phyloP scores from a whole-genome alignment of 768 basidiomycete species.

The Ephemerocybe angulata region DNA sequence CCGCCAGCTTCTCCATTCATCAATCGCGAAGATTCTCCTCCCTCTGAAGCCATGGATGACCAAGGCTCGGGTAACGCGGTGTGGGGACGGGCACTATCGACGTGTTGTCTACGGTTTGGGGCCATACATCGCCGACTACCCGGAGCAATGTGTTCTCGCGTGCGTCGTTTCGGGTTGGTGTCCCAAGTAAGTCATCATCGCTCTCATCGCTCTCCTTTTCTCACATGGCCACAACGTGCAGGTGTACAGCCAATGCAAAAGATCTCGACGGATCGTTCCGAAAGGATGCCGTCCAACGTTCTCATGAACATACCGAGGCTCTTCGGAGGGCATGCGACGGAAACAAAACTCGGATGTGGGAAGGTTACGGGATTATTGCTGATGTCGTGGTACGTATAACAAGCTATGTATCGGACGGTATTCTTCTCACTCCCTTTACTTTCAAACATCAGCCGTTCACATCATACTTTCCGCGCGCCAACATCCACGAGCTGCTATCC shows the following conservation, averaged over 20 bases:
- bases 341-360: background rate
- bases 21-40: conserved; percentile 1
- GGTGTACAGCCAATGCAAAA: background rate
- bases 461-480: conserved; percentile 26
- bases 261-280: background rate
- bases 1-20: conserved; percentile 1
- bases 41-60: background rate
- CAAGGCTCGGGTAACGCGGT: conserved; percentile 7
- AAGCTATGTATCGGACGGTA: background rate
- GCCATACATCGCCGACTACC: conserved; percentile 29
- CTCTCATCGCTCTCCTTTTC: too few relatives aligned
- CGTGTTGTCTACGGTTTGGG: conserved; percentile 21
- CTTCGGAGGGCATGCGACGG: background rate
- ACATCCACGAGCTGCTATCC: conserved; percentile 30
- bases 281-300: background rate
- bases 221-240: too few relatives aligned
- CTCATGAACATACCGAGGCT: background rate
- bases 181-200: conserved; percentile 19
- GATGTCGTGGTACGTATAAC: background rate
- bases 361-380: conserved; percentile 7
- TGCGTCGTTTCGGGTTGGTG: conserved; percentile 24
- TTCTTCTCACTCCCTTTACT: background rate
- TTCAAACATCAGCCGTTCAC: conserved; percentile 31
- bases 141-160: conserved; percentile 21
- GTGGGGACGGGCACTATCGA: conserved; percentile 23